Conservation (phyloP, 345 rosid species). For the Nasturtium officinale region DNA sequence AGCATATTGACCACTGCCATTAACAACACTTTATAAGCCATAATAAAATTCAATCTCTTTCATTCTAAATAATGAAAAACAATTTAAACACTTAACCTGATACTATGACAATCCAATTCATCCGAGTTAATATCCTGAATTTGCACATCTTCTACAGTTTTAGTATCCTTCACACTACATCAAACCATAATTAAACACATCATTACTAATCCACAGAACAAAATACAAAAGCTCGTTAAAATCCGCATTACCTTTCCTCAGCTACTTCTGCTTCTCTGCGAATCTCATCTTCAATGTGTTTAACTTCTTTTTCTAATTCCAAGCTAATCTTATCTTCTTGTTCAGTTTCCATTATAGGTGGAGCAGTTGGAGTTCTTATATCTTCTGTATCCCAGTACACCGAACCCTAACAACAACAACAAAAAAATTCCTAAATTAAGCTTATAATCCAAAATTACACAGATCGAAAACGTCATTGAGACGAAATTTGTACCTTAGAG, state of each 20-base stretch:
- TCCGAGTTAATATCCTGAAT: conserved; percentile 56
- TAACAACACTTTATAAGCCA: conserved; percentile 1
- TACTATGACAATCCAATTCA: conserved; percentile 50
- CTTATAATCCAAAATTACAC: background rate
- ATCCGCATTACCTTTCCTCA: conserved; percentile 48
- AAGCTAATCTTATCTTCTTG: conserved; percentile 46
- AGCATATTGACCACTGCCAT: conserved; percentile 76
- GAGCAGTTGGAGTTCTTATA: conserved; percentile 92
- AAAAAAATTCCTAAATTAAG: conserved; percentile 25
- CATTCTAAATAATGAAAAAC: background rate
- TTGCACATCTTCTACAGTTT: conserved; percentile 44
- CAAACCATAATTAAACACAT: conserved; percentile 29
- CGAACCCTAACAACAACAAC: conserved; percentile 41
- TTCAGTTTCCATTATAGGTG: conserved; percentile 67
- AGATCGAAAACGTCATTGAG: background rate
- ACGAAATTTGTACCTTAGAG: conserved; percentile 44
- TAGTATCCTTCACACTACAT: conserved; percentile 46
- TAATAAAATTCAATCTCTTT: background rate
- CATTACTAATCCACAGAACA: background rate
- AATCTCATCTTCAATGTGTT: conserved; percentile 41
- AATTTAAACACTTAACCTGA: conserved; percentile 54
- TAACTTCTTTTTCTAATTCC: conserved; percentile 47
- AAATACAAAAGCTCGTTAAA: background rate
- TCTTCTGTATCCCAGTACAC: conserved; percentile 48
- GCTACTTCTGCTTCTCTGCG: conserved; percentile 40